Evolutionary conservation across 129 eudicot genomes (phyloP).

Genomic region (Oenanthe sinensis): DNA sequence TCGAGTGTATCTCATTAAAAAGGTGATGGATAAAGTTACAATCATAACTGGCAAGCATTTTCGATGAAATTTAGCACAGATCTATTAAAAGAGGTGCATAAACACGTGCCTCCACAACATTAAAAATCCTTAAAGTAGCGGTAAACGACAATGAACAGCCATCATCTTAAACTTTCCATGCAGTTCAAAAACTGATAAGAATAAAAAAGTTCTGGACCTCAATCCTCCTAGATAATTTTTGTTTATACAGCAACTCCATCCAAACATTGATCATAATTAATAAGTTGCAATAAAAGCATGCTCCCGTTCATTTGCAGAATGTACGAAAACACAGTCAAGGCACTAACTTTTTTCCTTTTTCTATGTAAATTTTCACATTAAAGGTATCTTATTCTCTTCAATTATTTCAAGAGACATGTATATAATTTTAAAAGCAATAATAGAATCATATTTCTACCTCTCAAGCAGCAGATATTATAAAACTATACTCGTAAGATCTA

Average conservation of each 20-base stretch:
- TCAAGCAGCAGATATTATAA: background rate
- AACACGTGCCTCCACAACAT: background rate
- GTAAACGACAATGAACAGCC: constrained; percentile 4
- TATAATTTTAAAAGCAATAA: too few species aligned
- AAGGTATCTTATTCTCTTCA: background rate
- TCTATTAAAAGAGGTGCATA: background rate
- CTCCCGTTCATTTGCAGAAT: background rate
- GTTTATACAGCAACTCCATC: background rate
- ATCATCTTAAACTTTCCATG: background rate
- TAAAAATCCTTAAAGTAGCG: background rate
- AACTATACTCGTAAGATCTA: background rate
- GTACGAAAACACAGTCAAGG: background rate
- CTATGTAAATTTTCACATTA: background rate
- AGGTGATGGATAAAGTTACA: background rate
- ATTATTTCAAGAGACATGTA: background rate
- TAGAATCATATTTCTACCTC: background rate
- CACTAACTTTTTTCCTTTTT: background rate
- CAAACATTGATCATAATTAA: background rate
- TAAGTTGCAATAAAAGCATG: background rate
- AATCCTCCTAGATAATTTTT: background rate
- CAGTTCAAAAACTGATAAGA: background rate
- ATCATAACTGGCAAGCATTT: constrained; percentile 1
- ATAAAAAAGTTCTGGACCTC: background rate
- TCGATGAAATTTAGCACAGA: background rate
- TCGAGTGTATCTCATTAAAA: background rate